Evolutionary conservation across 2,329 filamentous ascomycete genomes (phyloP).

Genomic region (Cladophialophora immunda): DNA sequence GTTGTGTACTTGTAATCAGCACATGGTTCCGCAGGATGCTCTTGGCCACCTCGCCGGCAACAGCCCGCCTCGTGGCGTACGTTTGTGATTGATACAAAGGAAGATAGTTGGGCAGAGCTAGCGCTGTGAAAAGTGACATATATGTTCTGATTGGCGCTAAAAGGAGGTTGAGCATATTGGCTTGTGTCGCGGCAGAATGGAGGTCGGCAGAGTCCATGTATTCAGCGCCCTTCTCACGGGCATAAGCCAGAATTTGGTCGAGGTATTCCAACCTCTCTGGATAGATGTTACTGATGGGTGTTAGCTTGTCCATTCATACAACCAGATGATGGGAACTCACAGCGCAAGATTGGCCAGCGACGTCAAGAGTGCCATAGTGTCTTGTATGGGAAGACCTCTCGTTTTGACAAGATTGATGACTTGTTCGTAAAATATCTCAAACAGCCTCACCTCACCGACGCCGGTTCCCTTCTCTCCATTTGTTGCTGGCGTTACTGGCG

Average conservation of each 20-base stretch:
- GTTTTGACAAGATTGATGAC: slow-evolving; percentile 92
- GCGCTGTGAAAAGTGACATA: slow-evolving; percentile 91
- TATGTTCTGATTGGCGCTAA: slow-evolving; percentile 90
- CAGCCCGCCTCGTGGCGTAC: slow-evolving; percentile 87
- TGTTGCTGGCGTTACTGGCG: slow-evolving; percentile 42
- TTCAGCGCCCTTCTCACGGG: slow-evolving; percentile 83
- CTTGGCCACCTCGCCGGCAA: slow-evolving; percentile 86
- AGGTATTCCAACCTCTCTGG: slow-evolving; percentile 84
- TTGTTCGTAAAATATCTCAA: slow-evolving; percentile 97
- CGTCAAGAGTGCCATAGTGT: slow-evolving; percentile 92
- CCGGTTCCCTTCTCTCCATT: slow-evolving; percentile 47
- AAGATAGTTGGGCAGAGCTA: slow-evolving; percentile 90
- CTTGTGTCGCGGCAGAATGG: slow-evolving; percentile 85
- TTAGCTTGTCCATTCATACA: slow-evolving; percentile 42
- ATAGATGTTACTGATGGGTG: slow-evolving; percentile 76
- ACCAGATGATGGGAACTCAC: slow-evolving; percentile 49
- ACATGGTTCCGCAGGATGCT: slow-evolving; percentile 85
- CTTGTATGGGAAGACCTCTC: slow-evolving; percentile 89
- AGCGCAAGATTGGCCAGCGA: slow-evolving; percentile 92
- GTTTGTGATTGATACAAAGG: slow-evolving; percentile 90
- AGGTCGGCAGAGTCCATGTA: slow-evolving; percentile 95
- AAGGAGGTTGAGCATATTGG: slow-evolving; percentile 88
- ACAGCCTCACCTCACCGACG: slow-evolving; percentile 79
- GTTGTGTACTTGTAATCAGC: slow-evolving; percentile 76
- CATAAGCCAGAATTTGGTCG: slow-evolving; percentile 90